Percentiles rank a stretch among this genome's conserved stretches.
phyloP scores from a whole-genome alignment of 139 green algal genomes.

The Chlorella sorokiniana region DNA sequence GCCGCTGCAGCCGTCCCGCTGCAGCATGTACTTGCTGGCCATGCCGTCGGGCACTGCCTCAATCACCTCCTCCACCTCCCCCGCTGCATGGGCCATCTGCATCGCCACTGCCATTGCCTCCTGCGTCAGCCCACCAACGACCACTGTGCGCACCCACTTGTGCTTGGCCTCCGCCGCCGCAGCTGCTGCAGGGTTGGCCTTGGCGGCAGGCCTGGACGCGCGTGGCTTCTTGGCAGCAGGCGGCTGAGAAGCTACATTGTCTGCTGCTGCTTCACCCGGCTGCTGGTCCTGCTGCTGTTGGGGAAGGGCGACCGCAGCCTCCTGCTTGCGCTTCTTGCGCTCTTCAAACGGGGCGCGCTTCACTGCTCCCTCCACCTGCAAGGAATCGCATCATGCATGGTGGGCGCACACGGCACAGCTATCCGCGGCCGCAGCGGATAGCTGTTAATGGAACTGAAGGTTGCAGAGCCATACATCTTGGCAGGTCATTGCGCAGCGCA shows the following conservation, averaged over 20 bases:
- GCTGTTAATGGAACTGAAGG: background rate
- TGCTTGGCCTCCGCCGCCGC: slow-evolving; percentile 63
- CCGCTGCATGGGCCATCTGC: slow-evolving; percentile 46
- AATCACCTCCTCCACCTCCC: slow-evolving; percentile 60
- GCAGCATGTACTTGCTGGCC: slow-evolving; percentile 56
- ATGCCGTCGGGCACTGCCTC: slow-evolving; percentile 54
- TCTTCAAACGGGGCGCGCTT: slow-evolving; percentile 72
- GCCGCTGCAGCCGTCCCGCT: slow-evolving; percentile 79
- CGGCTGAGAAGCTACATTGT: background rate
- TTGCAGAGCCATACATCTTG: background rate
- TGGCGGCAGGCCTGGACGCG: background rate
- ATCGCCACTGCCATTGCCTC: slow-evolving; percentile 41
- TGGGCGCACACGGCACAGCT: background rate
- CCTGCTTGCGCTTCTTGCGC: slow-evolving; percentile 62
- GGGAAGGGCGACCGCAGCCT: background rate
- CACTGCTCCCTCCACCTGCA: slow-evolving; percentile 75
- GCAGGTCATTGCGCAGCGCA: slow-evolving; percentile 23
- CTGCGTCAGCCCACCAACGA: slow-evolving; percentile 67
- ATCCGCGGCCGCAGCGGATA: background rate
- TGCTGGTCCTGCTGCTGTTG: background rate
- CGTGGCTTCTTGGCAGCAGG: slow-evolving; percentile 34
- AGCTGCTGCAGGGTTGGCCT: background rate
- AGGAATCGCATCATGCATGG: background rate
- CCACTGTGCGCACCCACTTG: slow-evolving; percentile 72
- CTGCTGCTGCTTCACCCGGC: background rate